Evolutionary conservation across 2,329 filamentous ascomycete genomes (phyloP).

Genomic region (Mycogone perniciosa): DNA sequence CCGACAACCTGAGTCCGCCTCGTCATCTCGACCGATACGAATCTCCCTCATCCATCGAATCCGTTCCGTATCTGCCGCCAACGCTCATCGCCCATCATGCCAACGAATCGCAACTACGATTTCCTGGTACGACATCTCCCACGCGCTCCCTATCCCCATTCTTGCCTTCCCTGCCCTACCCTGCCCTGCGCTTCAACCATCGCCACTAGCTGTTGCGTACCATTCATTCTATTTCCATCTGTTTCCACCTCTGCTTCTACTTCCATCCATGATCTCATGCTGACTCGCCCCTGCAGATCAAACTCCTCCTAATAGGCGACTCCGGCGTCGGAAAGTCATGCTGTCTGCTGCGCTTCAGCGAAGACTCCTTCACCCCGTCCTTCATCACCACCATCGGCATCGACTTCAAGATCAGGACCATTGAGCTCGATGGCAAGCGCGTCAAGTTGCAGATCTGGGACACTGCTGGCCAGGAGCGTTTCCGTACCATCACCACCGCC

Average conservation of each 20-base stretch:
- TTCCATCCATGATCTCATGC: constrained; percentile 4
- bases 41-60: neutral
- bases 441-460: constrained; percentile 99
- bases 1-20: neutral
- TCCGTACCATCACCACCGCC: constrained; percentile 96
- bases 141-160: constrained; percentile 13
- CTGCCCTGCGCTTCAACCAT: neutral
- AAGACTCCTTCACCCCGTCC: constrained; percentile 94
- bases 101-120: constrained; percentile 97
- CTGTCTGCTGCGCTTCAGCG: constrained; percentile 92
- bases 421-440: constrained; percentile 96
- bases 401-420: constrained; percentile 99
- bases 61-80: constrained; percentile 10
- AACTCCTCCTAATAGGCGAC: constrained; percentile 92
- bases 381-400: constrained; percentile 99
- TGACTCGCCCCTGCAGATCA: constrained; percentile 59
- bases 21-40: constrained; percentile 1
- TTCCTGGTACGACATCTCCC: constrained; percentile 67
- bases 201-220: neutral
- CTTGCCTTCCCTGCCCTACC: neutral
- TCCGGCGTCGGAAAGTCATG: constrained; percentile 96
- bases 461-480: constrained; percentile 95
- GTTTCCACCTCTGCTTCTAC: neutral
- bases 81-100: constrained; percentile 55
- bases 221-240: no score